These are phyloP conservation scores for Naegleria lovaniensis DNA, from an alignment of 208 protist genomes.

Conservation along the genomic window DNA sequence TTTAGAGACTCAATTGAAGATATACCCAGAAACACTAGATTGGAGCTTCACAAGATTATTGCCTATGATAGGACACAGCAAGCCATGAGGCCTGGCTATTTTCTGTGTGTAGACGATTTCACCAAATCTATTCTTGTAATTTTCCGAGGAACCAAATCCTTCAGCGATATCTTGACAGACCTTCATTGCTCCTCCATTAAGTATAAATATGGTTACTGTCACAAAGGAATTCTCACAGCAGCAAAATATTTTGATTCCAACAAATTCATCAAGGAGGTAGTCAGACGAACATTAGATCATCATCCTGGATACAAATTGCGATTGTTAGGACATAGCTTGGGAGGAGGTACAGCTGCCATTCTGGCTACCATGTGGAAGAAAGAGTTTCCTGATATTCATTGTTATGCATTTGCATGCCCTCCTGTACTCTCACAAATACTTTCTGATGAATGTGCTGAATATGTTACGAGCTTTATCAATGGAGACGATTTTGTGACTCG, in stretches of 20 bases:
- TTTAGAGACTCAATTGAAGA: not conserved
- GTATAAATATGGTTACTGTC: constrained; percentile 21
- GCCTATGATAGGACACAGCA: not conserved
- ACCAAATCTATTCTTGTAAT: not conserved
- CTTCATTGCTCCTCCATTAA: not conserved
- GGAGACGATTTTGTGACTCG: not conserved
- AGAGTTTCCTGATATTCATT: constrained; percentile 5
- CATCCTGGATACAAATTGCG: constrained; percentile 13
- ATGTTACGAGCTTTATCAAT: constrained; percentile 19
- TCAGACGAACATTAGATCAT: not conserved
- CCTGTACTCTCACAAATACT: not conserved
- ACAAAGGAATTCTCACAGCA: constrained; percentile 7
- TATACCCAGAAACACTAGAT: not conserved
- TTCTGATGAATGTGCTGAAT: not conserved
- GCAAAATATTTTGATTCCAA: not conserved
- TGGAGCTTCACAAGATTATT: not conserved
- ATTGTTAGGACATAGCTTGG: not conserved
- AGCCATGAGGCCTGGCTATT: constrained; percentile 20
- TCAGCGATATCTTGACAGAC: constrained; percentile 6
- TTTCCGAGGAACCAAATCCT: constrained; percentile 3
- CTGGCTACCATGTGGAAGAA: not conserved
- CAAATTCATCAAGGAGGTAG: not conserved
- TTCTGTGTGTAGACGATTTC: not conserved
- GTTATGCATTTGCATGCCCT: constrained; percentile 21
- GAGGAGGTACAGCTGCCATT: not conserved